Evolutionary conservation across 2,329 filamentous ascomycete species (phyloP).

Genomic region (Diaporthe aspalathi): DNA sequence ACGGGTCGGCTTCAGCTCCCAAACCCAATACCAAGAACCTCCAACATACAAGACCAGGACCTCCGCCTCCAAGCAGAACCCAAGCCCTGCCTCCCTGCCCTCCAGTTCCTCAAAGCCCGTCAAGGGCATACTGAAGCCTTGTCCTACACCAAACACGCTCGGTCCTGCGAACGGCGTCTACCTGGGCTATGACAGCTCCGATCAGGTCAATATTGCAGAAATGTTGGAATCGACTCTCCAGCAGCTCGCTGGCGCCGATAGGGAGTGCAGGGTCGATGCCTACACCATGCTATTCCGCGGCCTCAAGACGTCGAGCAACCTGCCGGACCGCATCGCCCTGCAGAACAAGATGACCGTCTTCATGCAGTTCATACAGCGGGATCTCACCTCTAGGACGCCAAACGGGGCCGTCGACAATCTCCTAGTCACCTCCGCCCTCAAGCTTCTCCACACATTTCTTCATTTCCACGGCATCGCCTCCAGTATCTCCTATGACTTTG

Average conservation of each 20-base stretch:
- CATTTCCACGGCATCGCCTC: constrained; percentile 78
- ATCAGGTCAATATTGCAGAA: constrained; percentile 70
- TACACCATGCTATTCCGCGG: constrained; percentile 83
- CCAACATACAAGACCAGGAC: constrained; percentile 56
- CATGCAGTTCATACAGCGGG: constrained; percentile 84
- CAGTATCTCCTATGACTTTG: constrained; percentile 81
- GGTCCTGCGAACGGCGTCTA: constrained; percentile 56
- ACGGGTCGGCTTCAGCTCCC: constrained; percentile 67
- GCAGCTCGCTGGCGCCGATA: constrained; percentile 80
- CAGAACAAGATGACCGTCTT: constrained; percentile 81
- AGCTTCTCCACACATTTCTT: constrained; percentile 80
- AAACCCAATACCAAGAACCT: constrained; percentile 68
- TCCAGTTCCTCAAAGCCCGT: constrained; percentile 57
- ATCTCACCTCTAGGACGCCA: constrained; percentile 73
- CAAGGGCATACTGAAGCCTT: constrained; percentile 83
- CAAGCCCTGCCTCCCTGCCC: constrained; percentile 53
- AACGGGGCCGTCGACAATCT: constrained; percentile 72
- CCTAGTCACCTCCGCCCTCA: constrained; percentile 81
- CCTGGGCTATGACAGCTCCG: constrained; percentile 50
- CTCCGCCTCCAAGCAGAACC: constrained; percentile 53
- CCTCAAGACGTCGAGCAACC: constrained; percentile 83
- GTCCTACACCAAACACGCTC: constrained; percentile 60
- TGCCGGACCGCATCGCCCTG: constrained; percentile 80
- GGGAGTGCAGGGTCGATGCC: constrained; percentile 81
- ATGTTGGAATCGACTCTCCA: constrained; percentile 89